phyloP scores from a whole-genome alignment of 305 asterid species.

The Rubia peregrina region DNA sequence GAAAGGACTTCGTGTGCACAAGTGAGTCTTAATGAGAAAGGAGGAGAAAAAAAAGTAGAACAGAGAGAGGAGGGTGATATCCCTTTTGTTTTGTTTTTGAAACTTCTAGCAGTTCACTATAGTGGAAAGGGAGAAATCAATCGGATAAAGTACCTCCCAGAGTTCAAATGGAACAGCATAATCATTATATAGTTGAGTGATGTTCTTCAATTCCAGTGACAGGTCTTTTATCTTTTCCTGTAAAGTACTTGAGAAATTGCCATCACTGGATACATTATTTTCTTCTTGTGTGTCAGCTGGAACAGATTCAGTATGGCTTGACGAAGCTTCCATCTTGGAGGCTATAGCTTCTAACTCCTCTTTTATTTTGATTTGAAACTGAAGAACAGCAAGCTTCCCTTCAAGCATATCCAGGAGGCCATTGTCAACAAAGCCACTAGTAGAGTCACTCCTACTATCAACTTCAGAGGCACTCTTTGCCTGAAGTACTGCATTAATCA shows the following conservation, averaged over 20 bases:
- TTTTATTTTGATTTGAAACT: slow-evolving; percentile 86
- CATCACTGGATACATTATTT: slow-evolving; percentile 29
- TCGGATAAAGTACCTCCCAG: slow-evolving; percentile 67
- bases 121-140: not conserved
- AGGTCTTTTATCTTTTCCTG: slow-evolving; percentile 68
- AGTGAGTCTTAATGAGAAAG: not conserved
- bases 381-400: slow-evolving; percentile 95
- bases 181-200: slow-evolving; percentile 89
- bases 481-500: slow-evolving; percentile 95
- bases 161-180: slow-evolving; percentile 90
- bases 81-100: slow-evolving; percentile 1
- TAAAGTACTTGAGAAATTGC: slow-evolving; percentile 28
- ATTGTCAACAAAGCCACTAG: slow-evolving; percentile 55
- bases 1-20: not conserved
- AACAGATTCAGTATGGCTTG: slow-evolving; percentile 40
- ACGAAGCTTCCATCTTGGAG: slow-evolving; percentile 51
- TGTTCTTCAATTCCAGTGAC: slow-evolving; percentile 76
- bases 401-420: slow-evolving; percentile 95
- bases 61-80: not conserved
- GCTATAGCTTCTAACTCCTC: slow-evolving; percentile 70
- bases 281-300: slow-evolving; percentile 36
- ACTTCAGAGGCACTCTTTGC: slow-evolving; percentile 76
- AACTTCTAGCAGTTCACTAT: not conserved
- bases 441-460: slow-evolving; percentile 41
- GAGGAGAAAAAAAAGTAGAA: not conserved